Evolutionary conservation across 805 yeast species (phyloP), one percentile per base, ranked within the genome.

Genomic region (Wickerhamiella spandovensis): DNA sequence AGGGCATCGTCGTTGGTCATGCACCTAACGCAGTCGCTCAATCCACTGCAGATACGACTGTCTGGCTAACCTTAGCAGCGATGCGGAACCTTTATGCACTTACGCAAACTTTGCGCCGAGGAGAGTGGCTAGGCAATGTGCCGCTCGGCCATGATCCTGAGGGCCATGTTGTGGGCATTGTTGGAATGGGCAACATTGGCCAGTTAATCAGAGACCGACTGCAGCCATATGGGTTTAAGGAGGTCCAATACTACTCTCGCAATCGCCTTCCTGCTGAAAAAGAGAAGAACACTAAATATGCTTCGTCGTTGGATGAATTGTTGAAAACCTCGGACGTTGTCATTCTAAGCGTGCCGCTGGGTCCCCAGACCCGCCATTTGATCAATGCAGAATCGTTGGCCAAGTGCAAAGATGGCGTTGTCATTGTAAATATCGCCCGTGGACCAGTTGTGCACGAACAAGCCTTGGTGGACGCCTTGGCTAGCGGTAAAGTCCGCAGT

Each of bases 361-460:
- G 84, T 65, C 60, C 75, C 17, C 62, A 75, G 38, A 88, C 97
- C 1, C 76, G 70, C 52, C 95, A 88, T 63, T 70, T 79, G 44
- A 72, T 88, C 62, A 74, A 82, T 65, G 73, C 69, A 45, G 79
- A 73, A 12, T 70, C 79, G 1, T 73, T 88, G 49, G 61, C 67
- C 22, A 76, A 81, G 65, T 79, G 84, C 84, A 88, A 88, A 65
- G 77, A 78, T 51, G 92, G 88, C 41, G 88, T 81, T 32, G 78
- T 84, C 15, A 67, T 81, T 24, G 80, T 86, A 41, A 88, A 88
- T 67, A 86, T 95, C 12, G 92, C 95, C 5, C 76, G 97, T 61
- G 97, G 97, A 18, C 82, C 90, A 2, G 79, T 88, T 23, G 62
- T 81, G 51, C 78, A 81, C 57, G 87, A 81, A 61, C 57, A 64